Evolutionary conservation across 176 grass and related monocot genomes (phyloP).

Genomic region (Rhynchospora tenuis): DNA sequence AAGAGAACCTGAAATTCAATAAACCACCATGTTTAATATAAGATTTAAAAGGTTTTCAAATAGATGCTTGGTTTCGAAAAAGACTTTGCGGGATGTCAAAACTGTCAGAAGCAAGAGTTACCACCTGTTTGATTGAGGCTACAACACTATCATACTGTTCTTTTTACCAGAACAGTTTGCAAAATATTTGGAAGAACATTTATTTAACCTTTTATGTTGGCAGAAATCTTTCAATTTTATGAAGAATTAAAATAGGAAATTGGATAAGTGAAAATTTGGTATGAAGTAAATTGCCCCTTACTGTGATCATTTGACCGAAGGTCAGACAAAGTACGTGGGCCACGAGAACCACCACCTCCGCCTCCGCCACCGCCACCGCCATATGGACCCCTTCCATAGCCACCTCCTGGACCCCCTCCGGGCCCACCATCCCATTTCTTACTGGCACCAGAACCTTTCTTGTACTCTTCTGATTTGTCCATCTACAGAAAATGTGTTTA

Average conservation of each 20-base stretch:
- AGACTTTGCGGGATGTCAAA: neutral
- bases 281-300: slow-evolving; percentile 29
- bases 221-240: neutral
- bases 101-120: neutral
- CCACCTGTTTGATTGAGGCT: neutral
- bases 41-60: neutral
- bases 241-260: neutral
- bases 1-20: slow-evolving; percentile 66
- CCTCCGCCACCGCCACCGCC: slow-evolving; percentile 31
- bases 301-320: slow-evolving; percentile 70
- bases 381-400: slow-evolving; percentile 61
- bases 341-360: slow-evolving; percentile 35
- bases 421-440: slow-evolving; percentile 99
- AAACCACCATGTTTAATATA: neutral
- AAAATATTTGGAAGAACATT: neutral
- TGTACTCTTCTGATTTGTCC: slow-evolving; percentile 78
- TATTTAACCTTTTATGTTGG: neutral
- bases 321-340: slow-evolving; percentile 69
- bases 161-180: neutral
- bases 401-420: slow-evolving; percentile 64
- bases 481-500: slow-evolving; percentile 26
- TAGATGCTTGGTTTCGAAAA: neutral
- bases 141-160: neutral
- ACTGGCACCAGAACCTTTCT: slow-evolving; percentile 62
- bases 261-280: neutral